phyloP scores from a whole-genome alignment of 495 filamentous ascomycete genomes.

The Xylaria acuta region DNA sequence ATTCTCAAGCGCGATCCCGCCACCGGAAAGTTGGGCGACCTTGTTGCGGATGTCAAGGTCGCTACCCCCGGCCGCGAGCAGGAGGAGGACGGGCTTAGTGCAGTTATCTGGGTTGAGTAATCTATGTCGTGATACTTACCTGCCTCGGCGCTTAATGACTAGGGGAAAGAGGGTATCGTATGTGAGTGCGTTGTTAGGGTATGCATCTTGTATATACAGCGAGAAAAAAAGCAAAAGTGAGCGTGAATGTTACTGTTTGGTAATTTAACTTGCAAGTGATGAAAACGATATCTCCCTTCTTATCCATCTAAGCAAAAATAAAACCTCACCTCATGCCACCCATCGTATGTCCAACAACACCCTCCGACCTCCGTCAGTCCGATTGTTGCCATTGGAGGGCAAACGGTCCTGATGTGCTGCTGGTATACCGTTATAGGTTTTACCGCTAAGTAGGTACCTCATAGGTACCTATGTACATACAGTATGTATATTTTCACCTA shows the following conservation, averaged over 20 bases:
- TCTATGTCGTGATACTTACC: neutral
- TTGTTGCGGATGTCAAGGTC: conserved; percentile 51
- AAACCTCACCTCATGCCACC: neutral
- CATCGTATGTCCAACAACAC: no score
- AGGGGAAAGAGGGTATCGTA: neutral
- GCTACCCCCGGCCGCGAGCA: conserved; percentile 48
- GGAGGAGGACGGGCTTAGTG: conserved; percentile 54
- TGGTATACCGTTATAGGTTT: no score
- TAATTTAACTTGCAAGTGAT: neutral
- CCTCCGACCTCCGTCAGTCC: neutral
- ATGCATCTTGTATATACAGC: neutral
- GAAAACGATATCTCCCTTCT: neutral
- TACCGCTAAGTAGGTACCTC: no score
- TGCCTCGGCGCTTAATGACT: no score
- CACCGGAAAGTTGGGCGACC: conserved; percentile 62
- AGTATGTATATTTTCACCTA: neutral
- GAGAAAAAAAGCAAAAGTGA: neutral
- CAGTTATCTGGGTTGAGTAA: conserved; percentile 55
- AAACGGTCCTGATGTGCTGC: neutral
- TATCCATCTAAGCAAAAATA: neutral
- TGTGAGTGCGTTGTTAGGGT: neutral
- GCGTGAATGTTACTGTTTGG: neutral
- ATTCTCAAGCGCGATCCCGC: conserved; percentile 62
- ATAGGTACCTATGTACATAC: neutral
- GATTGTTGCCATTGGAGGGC: neutral